phyloP scores from a whole-genome alignment of 2,329 filamentous ascomycete species.

The Talaromyces piceae region DNA sequence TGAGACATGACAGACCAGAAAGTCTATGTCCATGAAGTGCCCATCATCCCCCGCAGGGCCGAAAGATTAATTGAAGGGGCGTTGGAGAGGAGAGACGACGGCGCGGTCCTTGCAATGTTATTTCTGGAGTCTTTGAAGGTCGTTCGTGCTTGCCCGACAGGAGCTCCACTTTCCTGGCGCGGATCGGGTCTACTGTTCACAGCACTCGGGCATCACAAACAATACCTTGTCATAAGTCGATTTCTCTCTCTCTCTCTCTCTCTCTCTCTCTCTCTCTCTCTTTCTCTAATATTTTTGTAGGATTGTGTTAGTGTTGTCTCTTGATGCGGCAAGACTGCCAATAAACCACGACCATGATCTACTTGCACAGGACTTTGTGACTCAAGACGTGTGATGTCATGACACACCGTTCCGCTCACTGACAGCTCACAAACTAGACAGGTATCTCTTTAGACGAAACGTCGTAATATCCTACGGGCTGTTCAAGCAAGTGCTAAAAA shows the following conservation, averaged over 20 bases:
- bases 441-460: neutral
- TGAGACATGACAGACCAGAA: conserved; percentile 14
- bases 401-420: neutral
- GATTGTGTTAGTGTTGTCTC: no score
- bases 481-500: no score
- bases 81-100: neutral
- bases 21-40: conserved; percentile 10
- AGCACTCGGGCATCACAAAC: no score
- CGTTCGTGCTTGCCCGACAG: neutral
- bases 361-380: neutral
- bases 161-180: neutral
- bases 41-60: conserved; percentile 10
- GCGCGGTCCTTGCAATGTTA: neutral
- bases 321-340: no score
- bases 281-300: no score
- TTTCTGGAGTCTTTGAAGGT: neutral
- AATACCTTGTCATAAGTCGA: no score
- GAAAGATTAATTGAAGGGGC: neutral
- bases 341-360: no score
- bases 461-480: neutral
- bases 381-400: neutral
- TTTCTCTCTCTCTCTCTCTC: no score
- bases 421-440: neutral
- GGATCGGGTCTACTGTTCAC: no score
- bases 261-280: no score